These are phyloP conservation scores for Rhododendron griersonianum DNA, from an alignment of 148 eudicot genomes.

Conservation along the genomic window DNA sequence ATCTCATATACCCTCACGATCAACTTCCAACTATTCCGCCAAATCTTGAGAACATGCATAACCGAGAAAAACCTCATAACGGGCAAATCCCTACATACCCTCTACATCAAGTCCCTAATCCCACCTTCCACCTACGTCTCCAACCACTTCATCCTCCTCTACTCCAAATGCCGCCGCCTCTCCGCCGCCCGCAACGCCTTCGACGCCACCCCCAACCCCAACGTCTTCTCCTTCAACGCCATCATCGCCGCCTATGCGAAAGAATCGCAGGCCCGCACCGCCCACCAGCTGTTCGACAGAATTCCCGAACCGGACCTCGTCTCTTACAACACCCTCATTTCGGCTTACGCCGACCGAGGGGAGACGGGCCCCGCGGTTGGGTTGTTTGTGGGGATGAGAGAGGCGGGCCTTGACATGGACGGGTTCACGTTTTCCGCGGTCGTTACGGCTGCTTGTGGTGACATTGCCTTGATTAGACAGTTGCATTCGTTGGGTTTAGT, in stretches of 20 bases:
- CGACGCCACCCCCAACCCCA: constrained; percentile 41
- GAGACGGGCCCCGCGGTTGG: constrained; percentile 29
- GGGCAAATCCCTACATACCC: constrained; percentile 58
- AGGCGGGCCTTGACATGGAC: constrained; percentile 42
- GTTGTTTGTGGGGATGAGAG: constrained; percentile 49
- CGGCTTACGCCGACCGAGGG: constrained; percentile 65
- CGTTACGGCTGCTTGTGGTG: constrained; percentile 42
- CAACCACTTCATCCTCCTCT: constrained; percentile 78
- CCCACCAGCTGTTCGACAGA: constrained; percentile 71
- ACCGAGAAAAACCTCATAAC: constrained; percentile 41
- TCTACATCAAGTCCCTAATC: constrained; percentile 50
- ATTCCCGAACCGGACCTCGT: constrained; percentile 71
- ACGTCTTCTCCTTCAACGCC: constrained; percentile 72
- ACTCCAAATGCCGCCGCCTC: constrained; percentile 67
- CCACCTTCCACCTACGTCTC: constrained; percentile 59
- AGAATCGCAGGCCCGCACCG: constrained; percentile 35
- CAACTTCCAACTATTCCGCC: constrained; percentile 27
- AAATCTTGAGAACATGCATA: constrained; percentile 50
- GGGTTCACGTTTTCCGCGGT: constrained; percentile 63
- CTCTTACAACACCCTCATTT: constrained; percentile 67
- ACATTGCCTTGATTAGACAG: constrained; percentile 32
- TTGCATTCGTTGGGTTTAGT: constrained; percentile 48
- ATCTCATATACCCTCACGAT: constrained; percentile 19
- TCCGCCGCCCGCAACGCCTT: constrained; percentile 48
- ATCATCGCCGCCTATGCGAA: constrained; percentile 56